Evolutionary conservation across 2,329 filamentous ascomycete genomes (phyloP), one percentile per base, ranked within the genome.

Genomic region (Macrophomina phaseolina): DNA sequence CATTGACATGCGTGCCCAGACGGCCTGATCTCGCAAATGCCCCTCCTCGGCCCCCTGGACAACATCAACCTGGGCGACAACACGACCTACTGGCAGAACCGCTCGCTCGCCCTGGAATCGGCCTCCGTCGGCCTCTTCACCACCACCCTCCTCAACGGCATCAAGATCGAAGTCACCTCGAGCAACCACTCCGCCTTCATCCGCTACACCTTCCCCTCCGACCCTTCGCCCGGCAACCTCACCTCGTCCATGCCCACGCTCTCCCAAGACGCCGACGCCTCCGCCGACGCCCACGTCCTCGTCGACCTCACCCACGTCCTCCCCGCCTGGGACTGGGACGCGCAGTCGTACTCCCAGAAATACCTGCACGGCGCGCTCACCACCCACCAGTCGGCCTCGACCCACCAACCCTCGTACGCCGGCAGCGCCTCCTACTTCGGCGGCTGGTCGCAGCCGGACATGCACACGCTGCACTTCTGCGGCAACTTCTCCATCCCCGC

Each of bases 221-320:
- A 36, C 16, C 48, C 30, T 80, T 82, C 0, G 49, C n/a, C 34
- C 48, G 5, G 14, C 23, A 38, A 28, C 61, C 30, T n/a, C 48
- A 53, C 12, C 49, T 30, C 8, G 18, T 12, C 74, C 5, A 40
- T 34, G 8, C 67, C 71, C 46, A 75, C 4, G 23, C 16, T 46
- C 32, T 46, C 62, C 14, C 9, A 9, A 1, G 16, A 12, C 9
- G 6, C n/a, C 16, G 12, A 14, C 9, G 1, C 62, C 48, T 9
- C 66, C n/a, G 68, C 77, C 2, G 77, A 78, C 5, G 79, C 77
- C 12, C 79, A 83, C 36, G 70, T 85, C 5, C 69, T 85, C 2
- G 78, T 84, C 0, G 83, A 85, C 67, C 72, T 82, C 11, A 82
- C 84, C 52, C 85, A 86, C 69, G 80, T 82, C 28, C 75, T 84